Evolutionary conservation across 768 basidiomycete species (phyloP), one percentile per base, ranked within the genome.

Genomic region (Hypholoma sublateritium): DNA sequence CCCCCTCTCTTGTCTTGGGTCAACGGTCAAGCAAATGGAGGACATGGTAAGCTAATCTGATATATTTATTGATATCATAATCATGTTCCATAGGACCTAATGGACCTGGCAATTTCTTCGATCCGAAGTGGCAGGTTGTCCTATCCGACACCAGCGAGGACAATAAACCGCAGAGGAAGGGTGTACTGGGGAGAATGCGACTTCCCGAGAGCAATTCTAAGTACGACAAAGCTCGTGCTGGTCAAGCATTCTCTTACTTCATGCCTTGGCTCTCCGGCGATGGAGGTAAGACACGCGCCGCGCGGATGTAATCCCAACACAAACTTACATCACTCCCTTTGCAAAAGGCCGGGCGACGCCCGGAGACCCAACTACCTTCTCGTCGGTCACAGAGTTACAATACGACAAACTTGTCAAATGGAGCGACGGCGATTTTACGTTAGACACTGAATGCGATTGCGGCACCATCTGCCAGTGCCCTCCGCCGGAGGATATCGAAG

Each of bases 211-310:
- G 51, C 12, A 62, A 59, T 39, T 53, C 37, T 16, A 58, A 58
- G 13, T 56, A 63, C 56, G 41, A 58, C 49, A 28, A 61, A 61
- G 58, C 60, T 8, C 53, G 60, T 22, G 39, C 52, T 2, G 57
- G 58, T 3, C 61, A 62, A 32, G 61, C 59, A n/a, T 59, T 65
- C 48, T 50, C 59, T 13, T 60, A 67, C 55, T 71, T 60, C 51
- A 74, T 74, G 72, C 72, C 72, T 37, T 64, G 70, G 39, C 70
- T 73, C 14, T 70, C 69, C 3, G 72, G 72, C 1, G 66, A 71
- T 42, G 56, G 62, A n/a, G 65, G 68, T 65, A 50, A 12, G 53
- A 48, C 7, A 5, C 14, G 21, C 50, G 28, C 7, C 4, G 39
- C 13, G 35, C 46, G 17, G 5, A 6, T 42, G 44, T 13, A 46